Evolutionary conservation across 1,139 yeast species (phyloP).

Genomic region (Kodamaea arcana): DNA sequence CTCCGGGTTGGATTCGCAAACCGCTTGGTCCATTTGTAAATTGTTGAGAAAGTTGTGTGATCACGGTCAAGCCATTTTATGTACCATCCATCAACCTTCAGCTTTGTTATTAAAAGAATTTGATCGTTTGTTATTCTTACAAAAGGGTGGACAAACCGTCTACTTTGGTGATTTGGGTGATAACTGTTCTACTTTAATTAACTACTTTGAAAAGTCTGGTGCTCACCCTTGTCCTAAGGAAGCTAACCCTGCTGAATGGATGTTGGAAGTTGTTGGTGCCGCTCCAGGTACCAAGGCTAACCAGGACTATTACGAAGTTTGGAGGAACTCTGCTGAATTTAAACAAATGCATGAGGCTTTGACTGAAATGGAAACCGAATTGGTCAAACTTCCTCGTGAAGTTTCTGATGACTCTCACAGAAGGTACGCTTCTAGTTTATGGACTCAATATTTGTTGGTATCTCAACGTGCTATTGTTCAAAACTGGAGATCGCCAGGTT

Average conservation of each 20-base stretch:
- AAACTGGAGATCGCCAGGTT: conserved; percentile 73
- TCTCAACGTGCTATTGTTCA: conserved; percentile 55
- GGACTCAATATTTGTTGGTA: conserved; percentile 50
- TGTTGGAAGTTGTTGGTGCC: conserved; percentile 75
- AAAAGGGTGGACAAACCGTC: conserved; percentile 72
- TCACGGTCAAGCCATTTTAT: conserved; percentile 78
- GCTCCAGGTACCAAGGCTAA: conserved; percentile 72
- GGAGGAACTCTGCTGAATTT: conserved; percentile 59
- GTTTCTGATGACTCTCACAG: conserved; percentile 28
- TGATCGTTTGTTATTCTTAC: conserved; percentile 68
- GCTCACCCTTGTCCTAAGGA: conserved; percentile 54
- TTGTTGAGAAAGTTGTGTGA: conserved; percentile 70
- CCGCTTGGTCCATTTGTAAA: conserved; percentile 84
- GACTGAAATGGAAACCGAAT: conserved; percentile 41
- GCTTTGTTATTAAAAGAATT: conserved; percentile 73
- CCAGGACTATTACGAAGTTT: conserved; percentile 61
- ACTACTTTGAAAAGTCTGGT: conserved; percentile 68
- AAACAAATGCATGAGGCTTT: conserved; percentile 39
- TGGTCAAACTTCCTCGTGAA: conserved; percentile 28
- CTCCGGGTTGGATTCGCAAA: conserved; percentile 87
- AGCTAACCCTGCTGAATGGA: conserved; percentile 83
- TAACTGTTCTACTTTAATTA: conserved; percentile 54
- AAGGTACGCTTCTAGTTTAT: conserved; percentile 44
- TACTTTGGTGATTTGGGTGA: conserved; percentile 78
- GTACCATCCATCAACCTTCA: conserved; percentile 84